Evolutionary conservation across 1,284 basidiomycete genomes (phyloP).

Genomic region (Lentinula novae-zelandiae): DNA sequence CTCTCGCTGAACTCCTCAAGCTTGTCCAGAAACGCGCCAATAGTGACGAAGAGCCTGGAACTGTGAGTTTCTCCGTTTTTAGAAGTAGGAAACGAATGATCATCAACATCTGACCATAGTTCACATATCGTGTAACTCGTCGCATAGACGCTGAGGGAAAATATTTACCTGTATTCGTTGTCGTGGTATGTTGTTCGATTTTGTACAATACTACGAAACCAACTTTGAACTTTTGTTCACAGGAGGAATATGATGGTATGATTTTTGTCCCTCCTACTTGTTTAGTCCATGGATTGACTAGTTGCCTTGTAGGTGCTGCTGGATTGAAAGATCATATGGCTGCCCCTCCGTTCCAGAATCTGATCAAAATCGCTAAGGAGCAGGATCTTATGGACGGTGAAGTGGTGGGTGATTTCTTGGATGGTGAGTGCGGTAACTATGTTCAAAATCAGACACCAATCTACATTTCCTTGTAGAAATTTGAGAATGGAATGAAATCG

Average conservation of each 20-base stretch:
- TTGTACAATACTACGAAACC: too few species aligned
- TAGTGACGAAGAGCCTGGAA: conserved; percentile 1
- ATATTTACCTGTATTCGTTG: neutral
- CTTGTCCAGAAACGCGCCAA: neutral
- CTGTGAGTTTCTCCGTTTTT: neutral
- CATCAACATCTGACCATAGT: neutral
- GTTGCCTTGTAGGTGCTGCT: neutral
- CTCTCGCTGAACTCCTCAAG: neutral
- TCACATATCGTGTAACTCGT: neutral
- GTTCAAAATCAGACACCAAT: neutral
- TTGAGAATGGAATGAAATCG: neutral
- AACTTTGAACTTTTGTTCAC: neutral
- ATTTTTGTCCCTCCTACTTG: neutral
- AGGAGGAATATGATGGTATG: conserved; percentile 7
- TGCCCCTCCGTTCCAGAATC: neutral
- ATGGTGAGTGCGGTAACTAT: neutral
- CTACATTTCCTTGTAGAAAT: neutral
- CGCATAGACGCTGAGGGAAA: neutral
- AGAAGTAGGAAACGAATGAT: neutral
- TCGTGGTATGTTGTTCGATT: neutral
- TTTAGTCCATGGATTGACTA: neutral
- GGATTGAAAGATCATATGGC: neutral
- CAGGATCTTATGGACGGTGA: neutral
- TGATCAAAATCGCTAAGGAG: neutral
- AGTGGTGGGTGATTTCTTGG: neutral